These are phyloP conservation scores for Golubevia pallescens DNA, from an alignment of 1,284 basidiomycete species.

Conservation along the genomic window DNA sequence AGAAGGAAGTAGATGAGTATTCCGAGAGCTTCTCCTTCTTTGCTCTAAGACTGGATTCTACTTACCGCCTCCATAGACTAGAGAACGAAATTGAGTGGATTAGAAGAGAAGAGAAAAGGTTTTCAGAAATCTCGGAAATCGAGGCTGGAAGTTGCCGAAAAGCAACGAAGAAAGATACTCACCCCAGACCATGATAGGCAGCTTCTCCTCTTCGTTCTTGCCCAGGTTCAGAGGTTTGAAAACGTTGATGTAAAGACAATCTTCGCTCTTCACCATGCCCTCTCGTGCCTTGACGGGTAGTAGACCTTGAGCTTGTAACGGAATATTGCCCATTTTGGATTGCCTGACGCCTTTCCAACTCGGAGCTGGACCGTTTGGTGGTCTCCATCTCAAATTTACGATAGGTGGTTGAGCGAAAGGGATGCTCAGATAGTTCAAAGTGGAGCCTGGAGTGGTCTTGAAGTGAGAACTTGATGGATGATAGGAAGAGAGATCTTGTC, in stretches of 20 bases:
- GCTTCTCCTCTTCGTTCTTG: neutral
- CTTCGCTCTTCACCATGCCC: slow-evolving; percentile 10
- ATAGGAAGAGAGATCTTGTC: slow-evolving; percentile 22
- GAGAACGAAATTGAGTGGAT: too few species aligned
- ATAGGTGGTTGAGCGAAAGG: slow-evolving; percentile 40
- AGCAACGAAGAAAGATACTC: neutral
- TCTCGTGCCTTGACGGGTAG: neutral
- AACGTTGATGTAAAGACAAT: slow-evolving; percentile 36
- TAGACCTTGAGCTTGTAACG: neutral
- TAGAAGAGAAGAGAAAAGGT: neutral
- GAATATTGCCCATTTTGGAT: neutral
- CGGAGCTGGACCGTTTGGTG: slow-evolving; percentile 24
- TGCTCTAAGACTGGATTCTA: neutral
- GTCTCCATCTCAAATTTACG: slow-evolving; percentile 18
- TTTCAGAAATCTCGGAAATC: neutral
- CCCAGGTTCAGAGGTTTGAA: slow-evolving; percentile 13
- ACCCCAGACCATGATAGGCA: slow-evolving; percentile 32
- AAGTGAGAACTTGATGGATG: neutral
- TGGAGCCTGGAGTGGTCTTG: slow-evolving; percentile 9
- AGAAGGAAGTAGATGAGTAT: neutral
- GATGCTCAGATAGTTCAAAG: slow-evolving; percentile 37
- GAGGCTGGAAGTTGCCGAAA: too few species aligned
- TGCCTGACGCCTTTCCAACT: neutral
- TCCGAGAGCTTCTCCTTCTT: too few species aligned
- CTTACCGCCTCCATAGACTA: too few species aligned